A percentile compares a stretch with the other conserved stretches of the same genome.
Conservation (phyloP, 257 asterid species). For the Solanum sejunctum region DNA sequence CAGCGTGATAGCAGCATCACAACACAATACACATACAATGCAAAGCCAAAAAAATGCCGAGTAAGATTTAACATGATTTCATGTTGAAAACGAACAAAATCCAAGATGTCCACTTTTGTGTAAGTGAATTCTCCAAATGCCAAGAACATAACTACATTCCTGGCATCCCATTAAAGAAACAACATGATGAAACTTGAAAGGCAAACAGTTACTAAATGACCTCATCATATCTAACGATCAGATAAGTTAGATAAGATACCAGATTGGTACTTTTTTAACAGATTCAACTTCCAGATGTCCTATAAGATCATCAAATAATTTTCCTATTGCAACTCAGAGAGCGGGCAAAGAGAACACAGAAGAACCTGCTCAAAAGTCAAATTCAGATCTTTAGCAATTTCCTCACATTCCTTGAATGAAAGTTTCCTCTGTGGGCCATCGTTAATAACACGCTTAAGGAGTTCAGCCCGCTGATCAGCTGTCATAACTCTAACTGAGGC, state of each 20-base stretch:
- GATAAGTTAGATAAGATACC: not conserved
- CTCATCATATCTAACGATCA: not conserved
- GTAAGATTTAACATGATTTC: not conserved
- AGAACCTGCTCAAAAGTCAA: constrained; percentile 86
- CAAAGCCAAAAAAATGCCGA: not conserved
- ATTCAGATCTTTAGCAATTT: constrained; percentile 75
- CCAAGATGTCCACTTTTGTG: not conserved
- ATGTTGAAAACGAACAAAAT: not conserved
- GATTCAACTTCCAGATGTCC: not conserved
- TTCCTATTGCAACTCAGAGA: not conserved
- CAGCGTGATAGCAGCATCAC: not conserved
- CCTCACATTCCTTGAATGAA: constrained; percentile 54
- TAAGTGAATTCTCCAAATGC: not conserved
- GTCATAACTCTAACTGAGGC: constrained; percentile 58
- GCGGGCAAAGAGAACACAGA: constrained; percentile 11
- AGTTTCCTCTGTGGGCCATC: constrained; percentile 53
- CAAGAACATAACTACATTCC: not conserved
- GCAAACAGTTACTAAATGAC: not conserved
- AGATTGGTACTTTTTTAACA: not conserved
- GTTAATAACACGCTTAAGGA: constrained; percentile 42
- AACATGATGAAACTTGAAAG: not conserved
- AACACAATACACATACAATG: not conserved
- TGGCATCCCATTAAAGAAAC: not conserved
- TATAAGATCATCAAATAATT: not conserved
- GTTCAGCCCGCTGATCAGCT: constrained; percentile 64